Evolutionary conservation across 2,329 filamentous ascomycete genomes (phyloP).

Genomic region (Pseudohalonectria lignicola): DNA sequence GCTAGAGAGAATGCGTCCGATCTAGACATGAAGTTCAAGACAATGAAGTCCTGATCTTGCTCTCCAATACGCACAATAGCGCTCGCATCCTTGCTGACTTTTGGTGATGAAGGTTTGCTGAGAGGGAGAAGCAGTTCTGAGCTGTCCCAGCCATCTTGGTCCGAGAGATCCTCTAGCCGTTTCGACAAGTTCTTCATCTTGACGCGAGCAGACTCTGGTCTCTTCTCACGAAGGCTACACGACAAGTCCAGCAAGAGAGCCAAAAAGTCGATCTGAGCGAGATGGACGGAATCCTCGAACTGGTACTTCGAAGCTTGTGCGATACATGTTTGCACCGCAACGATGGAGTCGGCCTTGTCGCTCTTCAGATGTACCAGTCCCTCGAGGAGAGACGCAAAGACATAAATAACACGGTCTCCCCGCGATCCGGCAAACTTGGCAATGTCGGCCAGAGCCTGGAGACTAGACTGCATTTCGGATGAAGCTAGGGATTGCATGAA

Average conservation of each 20-base stretch:
- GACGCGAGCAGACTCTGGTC: slow-evolving; percentile 39
- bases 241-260: slow-evolving; percentile 59
- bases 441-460: slow-evolving; percentile 61
- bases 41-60: slow-evolving; percentile 40
- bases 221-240: slow-evolving; percentile 55
- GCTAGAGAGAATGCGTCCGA: slow-evolving; percentile 44
- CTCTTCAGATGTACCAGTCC: slow-evolving; percentile 58
- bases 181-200: slow-evolving; percentile 54
- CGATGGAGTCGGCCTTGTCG: slow-evolving; percentile 52
- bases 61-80: slow-evolving; percentile 40
- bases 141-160: no score
- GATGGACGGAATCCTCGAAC: slow-evolving; percentile 48
- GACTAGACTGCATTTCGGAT: slow-evolving; percentile 45
- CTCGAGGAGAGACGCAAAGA: slow-evolving; percentile 57
- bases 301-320: slow-evolving; percentile 66
- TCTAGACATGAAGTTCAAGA: slow-evolving; percentile 50
- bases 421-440: slow-evolving; percentile 45
- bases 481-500: slow-evolving; percentile 50
- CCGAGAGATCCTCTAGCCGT: slow-evolving; percentile 47
- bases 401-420: slow-evolving; percentile 52
- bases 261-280: slow-evolving; percentile 57
- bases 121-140: slow-evolving; percentile 45
- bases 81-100: slow-evolving; percentile 46
- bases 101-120: slow-evolving; percentile 34
- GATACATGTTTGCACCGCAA: slow-evolving; percentile 61